A percentile compares a stretch with the other conserved stretches of the same genome.
These are phyloP conservation scores for Anthracocystis walkeri DNA, from an alignment of 1,284 basidiomycete species.

Conservation along the genomic window DNA sequence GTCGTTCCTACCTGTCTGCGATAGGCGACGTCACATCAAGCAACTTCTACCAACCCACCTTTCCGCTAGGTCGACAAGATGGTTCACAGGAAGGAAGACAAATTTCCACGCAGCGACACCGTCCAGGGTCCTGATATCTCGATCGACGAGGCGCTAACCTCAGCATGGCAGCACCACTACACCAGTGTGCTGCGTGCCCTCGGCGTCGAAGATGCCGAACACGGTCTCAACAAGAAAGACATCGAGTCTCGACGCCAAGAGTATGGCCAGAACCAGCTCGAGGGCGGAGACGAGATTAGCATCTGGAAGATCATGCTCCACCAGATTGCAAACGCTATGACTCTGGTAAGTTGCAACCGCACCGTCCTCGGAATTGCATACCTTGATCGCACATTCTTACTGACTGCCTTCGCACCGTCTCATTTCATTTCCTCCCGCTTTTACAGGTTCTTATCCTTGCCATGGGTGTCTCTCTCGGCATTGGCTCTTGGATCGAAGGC, in stretches of 20 bases:
- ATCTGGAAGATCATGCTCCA: slow-evolving; percentile 59
- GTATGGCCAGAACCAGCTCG: slow-evolving; percentile 65
- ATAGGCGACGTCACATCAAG: slow-evolving; percentile 26
- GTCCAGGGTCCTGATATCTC: slow-evolving; percentile 48
- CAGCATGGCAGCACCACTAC: slow-evolving; percentile 50
- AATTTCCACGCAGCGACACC: slow-evolving; percentile 48
- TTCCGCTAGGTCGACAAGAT: slow-evolving; percentile 11
- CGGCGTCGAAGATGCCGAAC: slow-evolving; percentile 47
- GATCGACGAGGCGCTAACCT: slow-evolving; percentile 35
- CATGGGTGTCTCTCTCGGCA: slow-evolving; percentile 76
- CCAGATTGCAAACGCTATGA: slow-evolving; percentile 69
- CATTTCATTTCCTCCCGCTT: slow-evolving; percentile 12
- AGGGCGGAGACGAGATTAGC: slow-evolving; percentile 62
- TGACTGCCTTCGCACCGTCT: neutral
- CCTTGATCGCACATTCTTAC: neutral
- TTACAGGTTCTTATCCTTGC: slow-evolving; percentile 72
- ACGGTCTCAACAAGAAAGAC: slow-evolving; percentile 55
- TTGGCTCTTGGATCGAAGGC: slow-evolving; percentile 75
- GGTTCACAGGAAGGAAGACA: slow-evolving; percentile 42
- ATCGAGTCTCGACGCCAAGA: slow-evolving; percentile 48
- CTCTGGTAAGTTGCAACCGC: slow-evolving; percentile 33
- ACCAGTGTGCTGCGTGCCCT: slow-evolving; percentile 47
- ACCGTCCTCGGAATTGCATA: slow-evolving; percentile 4
- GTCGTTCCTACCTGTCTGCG: slow-evolving; percentile 44
- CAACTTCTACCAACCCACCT: neutral